Percentiles rank a stretch among this genome's conserved stretches.
Evolutionary conservation across 2,329 filamentous ascomycete genomes (phyloP).

Genomic region (Trichoderma oligosporum): DNA sequence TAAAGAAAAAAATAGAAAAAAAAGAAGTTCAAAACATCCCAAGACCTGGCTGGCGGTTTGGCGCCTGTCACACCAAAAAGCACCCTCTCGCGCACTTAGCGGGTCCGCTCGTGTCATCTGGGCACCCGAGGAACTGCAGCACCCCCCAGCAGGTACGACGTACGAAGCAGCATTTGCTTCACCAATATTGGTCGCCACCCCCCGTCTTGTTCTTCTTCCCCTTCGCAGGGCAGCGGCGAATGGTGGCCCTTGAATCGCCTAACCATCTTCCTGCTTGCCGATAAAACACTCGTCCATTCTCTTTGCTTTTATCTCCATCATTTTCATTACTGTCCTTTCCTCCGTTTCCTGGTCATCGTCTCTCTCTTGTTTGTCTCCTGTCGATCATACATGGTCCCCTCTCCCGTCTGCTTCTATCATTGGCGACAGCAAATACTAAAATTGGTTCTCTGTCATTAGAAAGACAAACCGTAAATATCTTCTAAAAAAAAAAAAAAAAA

Average conservation of each 20-base stretch:
- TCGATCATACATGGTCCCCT: constrained; percentile 13
- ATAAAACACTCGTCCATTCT: constrained; percentile 11
- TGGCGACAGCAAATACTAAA: neutral
- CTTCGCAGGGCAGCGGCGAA: constrained; percentile 19
- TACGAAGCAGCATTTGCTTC: constrained; percentile 19
- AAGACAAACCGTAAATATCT: neutral
- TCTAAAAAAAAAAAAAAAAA: too few relatives aligned
- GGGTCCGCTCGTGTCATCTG: constrained; percentile 20
- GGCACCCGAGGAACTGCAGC: constrained; percentile 10
- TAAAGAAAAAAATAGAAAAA: too few relatives aligned
- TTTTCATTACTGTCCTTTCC: constrained; percentile 6
- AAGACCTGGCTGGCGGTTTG: constrained; percentile 8
- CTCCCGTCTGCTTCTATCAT: neutral
- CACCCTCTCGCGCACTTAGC: constrained; percentile 8
- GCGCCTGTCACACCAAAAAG: constrained; percentile 18
- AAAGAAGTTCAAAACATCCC: constrained; percentile 1
- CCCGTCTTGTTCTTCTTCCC: constrained; percentile 10
- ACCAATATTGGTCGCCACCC: constrained; percentile 20
- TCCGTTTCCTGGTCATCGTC: constrained; percentile 6
- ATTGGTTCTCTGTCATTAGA: neutral
- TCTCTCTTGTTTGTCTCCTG: constrained; percentile 17
- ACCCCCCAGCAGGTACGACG: constrained; percentile 21
- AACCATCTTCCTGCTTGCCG: constrained; percentile 3
- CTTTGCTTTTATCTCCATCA: constrained; percentile 9
- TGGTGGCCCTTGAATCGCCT: constrained; percentile 16